phyloP scores from a whole-genome alignment of 495 filamentous ascomycete genomes.

The Aspergillus cristatus region DNA sequence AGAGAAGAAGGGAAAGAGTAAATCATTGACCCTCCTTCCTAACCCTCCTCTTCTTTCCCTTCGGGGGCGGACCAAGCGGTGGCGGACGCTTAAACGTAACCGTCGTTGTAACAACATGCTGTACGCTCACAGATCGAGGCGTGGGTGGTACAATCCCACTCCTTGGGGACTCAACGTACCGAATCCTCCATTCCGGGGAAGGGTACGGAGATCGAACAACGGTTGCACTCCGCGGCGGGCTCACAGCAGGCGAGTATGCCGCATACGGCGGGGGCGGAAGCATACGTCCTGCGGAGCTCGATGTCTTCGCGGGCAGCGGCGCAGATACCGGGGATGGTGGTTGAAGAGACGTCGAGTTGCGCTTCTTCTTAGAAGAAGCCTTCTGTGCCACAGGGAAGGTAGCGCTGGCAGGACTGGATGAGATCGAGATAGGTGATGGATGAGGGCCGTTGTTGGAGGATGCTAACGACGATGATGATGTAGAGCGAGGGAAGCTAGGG shows the following conservation, averaged over 20 bases:
- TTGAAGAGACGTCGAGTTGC: too few species aligned
- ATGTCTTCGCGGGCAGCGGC: background rate
- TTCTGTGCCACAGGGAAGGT: too few species aligned
- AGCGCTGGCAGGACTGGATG: too few species aligned
- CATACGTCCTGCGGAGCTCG: conserved; percentile 5
- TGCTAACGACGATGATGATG: conserved; percentile 4
- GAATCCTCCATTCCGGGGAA: conserved; percentile 1
- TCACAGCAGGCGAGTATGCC: conserved; percentile 2
- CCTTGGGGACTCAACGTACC: too few species aligned
- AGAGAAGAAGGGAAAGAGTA: too few species aligned
- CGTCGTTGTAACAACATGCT: conserved; percentile 10
- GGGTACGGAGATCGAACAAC: conserved; percentile 5
- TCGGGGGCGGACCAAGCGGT: too few species aligned
- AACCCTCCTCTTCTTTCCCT: too few species aligned
- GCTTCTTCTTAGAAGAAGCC: too few species aligned
- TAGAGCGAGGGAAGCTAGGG: background rate
- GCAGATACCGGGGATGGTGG: too few species aligned
- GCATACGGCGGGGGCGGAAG: conserved; percentile 6
- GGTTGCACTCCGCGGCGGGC: conserved; percentile 9
- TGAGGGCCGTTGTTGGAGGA: conserved; percentile 5
- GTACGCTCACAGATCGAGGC: conserved; percentile 6
- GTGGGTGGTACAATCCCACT: background rate
- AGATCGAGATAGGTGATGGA: background rate
- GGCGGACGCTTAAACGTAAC: conserved; percentile 2
- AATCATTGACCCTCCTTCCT: too few species aligned